Base-by-base conservation (phyloP, 441 rosid genomes). In the Gossypium lobatum region DNA sequence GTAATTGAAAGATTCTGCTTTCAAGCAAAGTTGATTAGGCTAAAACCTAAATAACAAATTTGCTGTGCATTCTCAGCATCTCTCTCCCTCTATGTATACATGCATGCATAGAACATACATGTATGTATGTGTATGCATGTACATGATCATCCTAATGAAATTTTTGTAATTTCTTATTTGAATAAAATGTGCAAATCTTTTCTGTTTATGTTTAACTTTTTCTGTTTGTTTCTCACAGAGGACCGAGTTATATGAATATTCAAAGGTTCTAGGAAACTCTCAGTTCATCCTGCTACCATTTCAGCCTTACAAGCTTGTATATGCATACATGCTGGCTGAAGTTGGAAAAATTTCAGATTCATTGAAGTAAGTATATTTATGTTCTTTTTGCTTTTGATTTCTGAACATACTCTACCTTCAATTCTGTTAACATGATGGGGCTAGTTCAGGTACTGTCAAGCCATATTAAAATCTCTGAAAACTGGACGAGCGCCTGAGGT, bases 361-460 rank as follows among this genome's bases (percentile, higher is more conserved):
- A 65, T 70, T 89, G 53, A 91, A 87, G 97, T 91, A 87, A 85
- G 96, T 20, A 28, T 45, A 14, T 20, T 62, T 59, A 39, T 28
- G 54, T 60, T 72, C 39, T 34, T 68, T 66, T 17, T 26, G 1
- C 17, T 10, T 70, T 76, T 64, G 62, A 16, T 63, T 34, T 64
- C 64, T 71, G 39, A 54, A 66, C 25, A 31, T 74, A 73, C 75
- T 70, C 14, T 65, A 70, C 64, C 21, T 74, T 75, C 26, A 21
- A 70, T 74, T 69, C 28, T 76, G 70, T 72, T 76, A 73, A 77
- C 61, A 18, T 21, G 34, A 70, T 72, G 25, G 65, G 64, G 62
- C 76, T 77, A 50, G 74, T 69, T 76, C 80, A 95, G 99, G 89
- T 95, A 95, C 74, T 95, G 98, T 83, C 99, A 95, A 83, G 92